Evolutionary conservation across 2,329 filamentous ascomycete species (phyloP), one percentile per base, ranked within the genome.

Genomic region (Diplodia intermedia): DNA sequence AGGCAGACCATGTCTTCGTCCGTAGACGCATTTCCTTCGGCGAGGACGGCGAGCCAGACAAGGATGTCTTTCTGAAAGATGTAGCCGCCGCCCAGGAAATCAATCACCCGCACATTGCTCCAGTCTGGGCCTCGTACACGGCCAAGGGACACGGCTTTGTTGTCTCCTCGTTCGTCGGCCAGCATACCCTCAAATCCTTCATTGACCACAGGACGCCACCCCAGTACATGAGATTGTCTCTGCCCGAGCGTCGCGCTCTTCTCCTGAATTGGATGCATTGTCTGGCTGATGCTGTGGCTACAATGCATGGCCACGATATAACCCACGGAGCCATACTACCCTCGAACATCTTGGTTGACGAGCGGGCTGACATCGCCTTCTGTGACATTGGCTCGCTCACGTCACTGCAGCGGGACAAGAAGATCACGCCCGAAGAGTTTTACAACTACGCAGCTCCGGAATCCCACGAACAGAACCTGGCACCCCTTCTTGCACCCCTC

Each of bases 381-480:
- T 85, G 88, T 63, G 90, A 92, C 72, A 86, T 89, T 65, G 75
- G 80, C 72, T 73, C 78, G 75, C 70, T 82, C 73, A 70, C 81
- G 73, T 79, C 83, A 0, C 82, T 89, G 33, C 82, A 87, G 47
- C 80, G 79, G 61, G 84, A 82, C 55, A 85, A 85, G 68, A 85
- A 82, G 69, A 54, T 80, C 18, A 88, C 90, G 70, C 88, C 91
- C 71, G 88, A 88, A 70, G 91, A 92, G 74, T 82, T 82, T 9
- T 92, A 92, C 77, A 88, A 91, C 73, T 93, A 93, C 73, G 86
- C 87, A 1, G 89, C 91, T 0, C 91, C 91, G 1, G 91, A 94
- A 72, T 72, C 72, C 69, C 78, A 69, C 78, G 79, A 26, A 74
- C 73, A 50, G 77, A 69, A 75, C 70, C 67, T 72, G 15, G 43